These are phyloP conservation scores for Metschnikowia aberdeeniae DNA, from an alignment of 805 yeast genomes.

Conservation along the genomic window DNA sequence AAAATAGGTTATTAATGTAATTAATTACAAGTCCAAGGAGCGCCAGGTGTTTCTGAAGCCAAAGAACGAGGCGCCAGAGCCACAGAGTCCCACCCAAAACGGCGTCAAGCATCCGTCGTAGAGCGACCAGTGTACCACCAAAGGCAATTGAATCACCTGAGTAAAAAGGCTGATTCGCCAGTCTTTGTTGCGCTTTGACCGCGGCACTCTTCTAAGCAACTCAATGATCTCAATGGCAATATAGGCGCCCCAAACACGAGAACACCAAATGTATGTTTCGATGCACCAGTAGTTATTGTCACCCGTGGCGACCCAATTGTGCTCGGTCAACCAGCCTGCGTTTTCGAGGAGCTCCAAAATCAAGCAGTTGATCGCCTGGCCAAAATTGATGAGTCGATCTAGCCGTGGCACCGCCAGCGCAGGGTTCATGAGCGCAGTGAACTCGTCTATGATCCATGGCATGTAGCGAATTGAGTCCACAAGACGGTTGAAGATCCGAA, in stretches of 20 bases:
- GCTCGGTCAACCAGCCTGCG: conserved; percentile 45
- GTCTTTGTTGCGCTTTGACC: conserved; percentile 29
- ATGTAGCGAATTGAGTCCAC: conserved; percentile 39
- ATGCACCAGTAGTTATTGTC: conserved; percentile 40
- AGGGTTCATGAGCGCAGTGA: conserved; percentile 25
- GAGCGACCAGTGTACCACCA: conserved; percentile 43
- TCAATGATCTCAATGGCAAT: conserved; percentile 37
- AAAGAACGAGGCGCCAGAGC: conserved; percentile 43
- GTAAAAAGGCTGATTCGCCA: conserved; percentile 37
- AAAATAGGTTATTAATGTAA: background rate
- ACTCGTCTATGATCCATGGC: conserved; percentile 44
- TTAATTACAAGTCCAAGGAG: conserved; percentile 27
- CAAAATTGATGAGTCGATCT: conserved; percentile 33
- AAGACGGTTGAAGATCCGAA: conserved; percentile 40
- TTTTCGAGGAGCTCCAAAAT: conserved; percentile 39
- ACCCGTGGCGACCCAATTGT: conserved; percentile 40
- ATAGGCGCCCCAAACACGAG: conserved; percentile 43
- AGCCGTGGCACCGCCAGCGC: conserved; percentile 22
- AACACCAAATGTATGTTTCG: conserved; percentile 43
- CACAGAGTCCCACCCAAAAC: conserved; percentile 47
- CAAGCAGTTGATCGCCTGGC: conserved; percentile 39
- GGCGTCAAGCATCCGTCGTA: conserved; percentile 43
- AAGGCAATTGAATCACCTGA: conserved; percentile 38
- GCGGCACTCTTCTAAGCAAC: conserved; percentile 38
- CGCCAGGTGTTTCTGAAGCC: conserved; percentile 34